Base-by-base conservation (phyloP, 768 basidiomycete genomes). In the Lyophyllum atratum region DNA sequence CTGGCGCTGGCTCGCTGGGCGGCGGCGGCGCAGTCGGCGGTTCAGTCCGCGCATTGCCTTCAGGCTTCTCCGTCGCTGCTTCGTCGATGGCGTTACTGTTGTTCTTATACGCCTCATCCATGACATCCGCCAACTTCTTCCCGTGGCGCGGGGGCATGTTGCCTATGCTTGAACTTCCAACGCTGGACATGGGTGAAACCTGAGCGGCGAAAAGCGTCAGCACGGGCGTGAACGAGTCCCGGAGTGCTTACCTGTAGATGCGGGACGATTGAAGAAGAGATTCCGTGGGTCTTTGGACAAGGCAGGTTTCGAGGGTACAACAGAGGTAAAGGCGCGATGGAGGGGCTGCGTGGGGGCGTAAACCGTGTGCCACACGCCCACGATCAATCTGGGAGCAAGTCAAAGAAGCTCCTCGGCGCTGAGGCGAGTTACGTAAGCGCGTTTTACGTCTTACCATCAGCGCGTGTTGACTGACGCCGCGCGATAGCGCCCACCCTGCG, bases 121-220 rank as follows among this genome's bases (percentile, higher is more conserved):
- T 67, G 39, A 65, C 67, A 11, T 64, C 67, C 9, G 68, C 69
- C n/a, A 72, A 66, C 46, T 63, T 69, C 57, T 69, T 66, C 28
- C 63, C 58, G 39, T 60, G 68, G 55, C 64, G 67, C 52, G 67
- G 61, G 48, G 72, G 72, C 59, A 73, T 72, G 64, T 72, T 73
- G 61, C 72, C 73, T 49, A 72, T 60, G 64, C 67, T 71, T 49
- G 72, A 68, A 64, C 74, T 75, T 59, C 70, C 64, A 45, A 67
- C 68, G 65, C 66, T 73, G 39, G 75, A 73, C 71, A 73, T 73
- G 33, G n/a, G 28, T 21, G 1, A 42, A n/a, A 31, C 21, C 57
- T 58, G 49, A 22, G 28, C 24, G 50, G 31, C 21, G 29, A 22
- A 45, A 45, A 7, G 47, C 28, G 11, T 48, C 22, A 43, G 49